Evolutionary conservation across 2,329 filamentous ascomycete genomes (phyloP).

Genomic region (Ophiostoma populinum): DNA sequence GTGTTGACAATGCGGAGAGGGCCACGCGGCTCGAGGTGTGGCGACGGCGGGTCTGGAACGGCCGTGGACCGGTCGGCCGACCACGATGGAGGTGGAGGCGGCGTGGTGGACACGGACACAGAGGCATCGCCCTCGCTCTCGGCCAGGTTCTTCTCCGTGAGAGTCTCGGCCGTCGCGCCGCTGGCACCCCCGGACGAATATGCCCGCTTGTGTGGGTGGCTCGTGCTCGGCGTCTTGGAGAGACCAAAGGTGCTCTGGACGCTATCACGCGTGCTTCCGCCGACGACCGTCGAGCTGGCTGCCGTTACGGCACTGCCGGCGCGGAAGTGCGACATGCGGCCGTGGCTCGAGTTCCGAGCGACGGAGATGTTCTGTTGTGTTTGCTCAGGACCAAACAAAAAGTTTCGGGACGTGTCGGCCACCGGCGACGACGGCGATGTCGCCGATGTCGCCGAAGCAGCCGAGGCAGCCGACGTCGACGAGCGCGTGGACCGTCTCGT

Average conservation of each 20-base stretch:
- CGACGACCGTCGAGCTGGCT: conserved; percentile 7
- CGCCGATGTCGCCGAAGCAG: conserved; percentile 1
- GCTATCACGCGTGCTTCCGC: conserved; percentile 8
- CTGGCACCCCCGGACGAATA: conserved; percentile 6
- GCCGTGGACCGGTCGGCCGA: not conserved
- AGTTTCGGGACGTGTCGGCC: no score
- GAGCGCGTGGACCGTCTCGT: not conserved
- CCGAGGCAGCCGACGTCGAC: not conserved
- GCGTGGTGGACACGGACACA: not conserved
- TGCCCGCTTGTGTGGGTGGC: conserved; percentile 3
- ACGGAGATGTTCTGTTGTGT: not conserved
- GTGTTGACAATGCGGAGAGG: conserved; percentile 6
- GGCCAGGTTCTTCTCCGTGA: not conserved
- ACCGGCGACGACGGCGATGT: conserved; percentile 2
- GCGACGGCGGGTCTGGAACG: conserved; percentile 1
- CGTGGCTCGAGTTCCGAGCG: not conserved
- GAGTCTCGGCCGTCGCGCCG: not conserved
- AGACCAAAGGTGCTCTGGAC: conserved; percentile 3
- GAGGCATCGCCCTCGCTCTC: not conserved
- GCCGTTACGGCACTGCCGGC: conserved; percentile 6
- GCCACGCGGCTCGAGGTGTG: conserved; percentile 2
- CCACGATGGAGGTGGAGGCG: not conserved
- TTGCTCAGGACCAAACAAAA: conserved; percentile 1
- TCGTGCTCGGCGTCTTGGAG: not conserved
- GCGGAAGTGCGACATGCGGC: conserved; percentile 3